Evolutionary conservation across 106 monocot genomes (phyloP).

Genomic region (Hemerocallis citrina): DNA sequence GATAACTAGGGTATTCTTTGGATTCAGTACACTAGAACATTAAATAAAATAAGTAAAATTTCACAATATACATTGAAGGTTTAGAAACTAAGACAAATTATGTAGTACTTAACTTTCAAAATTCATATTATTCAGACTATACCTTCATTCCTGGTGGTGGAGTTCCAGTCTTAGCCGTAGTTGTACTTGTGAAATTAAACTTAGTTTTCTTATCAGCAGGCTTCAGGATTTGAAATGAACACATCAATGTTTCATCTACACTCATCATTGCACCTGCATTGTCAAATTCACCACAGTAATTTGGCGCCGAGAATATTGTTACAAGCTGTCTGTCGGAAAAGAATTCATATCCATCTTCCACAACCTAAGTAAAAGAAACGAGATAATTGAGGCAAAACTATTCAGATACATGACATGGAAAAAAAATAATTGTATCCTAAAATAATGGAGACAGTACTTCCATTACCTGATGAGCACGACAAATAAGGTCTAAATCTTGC

Average conservation of each 20-base stretch:
- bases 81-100: too few species aligned
- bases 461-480: conserved; percentile 43
- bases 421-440: background rate
- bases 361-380: conserved; percentile 12
- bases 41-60: too few species aligned
- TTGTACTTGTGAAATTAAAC: conserved; percentile 20
- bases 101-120: too few species aligned
- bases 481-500: conserved; percentile 41
- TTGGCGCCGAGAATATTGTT: conserved; percentile 40
- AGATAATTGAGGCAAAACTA: background rate
- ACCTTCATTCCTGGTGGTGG: conserved; percentile 34
- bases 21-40: too few species aligned
- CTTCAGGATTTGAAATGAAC: conserved; percentile 39
- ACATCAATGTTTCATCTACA: conserved; percentile 40
- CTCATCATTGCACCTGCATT: conserved; percentile 55
- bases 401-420: background rate
- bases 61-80: too few species aligned
- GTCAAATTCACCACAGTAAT: conserved; percentile 41
- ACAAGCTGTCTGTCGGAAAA: conserved; percentile 37
- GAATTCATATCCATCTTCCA: conserved; percentile 43
- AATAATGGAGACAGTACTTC: background rate
- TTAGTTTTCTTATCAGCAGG: conserved; percentile 31
- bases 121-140: background rate
- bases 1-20: too few species aligned
- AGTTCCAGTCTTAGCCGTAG: conserved; percentile 25